A percentile compares a stretch with the other conserved stretches of the same genome.
Conservation (phyloP, 768 basidiomycete genomes). For the Crassisporium funariophilum region DNA sequence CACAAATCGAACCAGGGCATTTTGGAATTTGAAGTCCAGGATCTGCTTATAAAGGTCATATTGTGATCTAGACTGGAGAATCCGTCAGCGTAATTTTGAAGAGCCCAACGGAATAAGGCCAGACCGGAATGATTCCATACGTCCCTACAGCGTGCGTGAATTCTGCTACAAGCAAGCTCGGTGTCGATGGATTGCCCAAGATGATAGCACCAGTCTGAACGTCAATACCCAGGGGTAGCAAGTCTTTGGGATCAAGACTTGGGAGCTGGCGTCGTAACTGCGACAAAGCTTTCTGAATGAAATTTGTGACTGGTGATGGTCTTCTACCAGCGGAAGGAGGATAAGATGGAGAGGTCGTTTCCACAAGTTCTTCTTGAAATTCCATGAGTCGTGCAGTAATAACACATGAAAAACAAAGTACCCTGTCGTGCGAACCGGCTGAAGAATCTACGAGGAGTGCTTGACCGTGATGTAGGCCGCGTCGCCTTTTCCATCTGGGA, state of each 20-base stretch:
- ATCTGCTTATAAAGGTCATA: conserved; percentile 84
- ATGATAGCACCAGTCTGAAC: conserved; percentile 80
- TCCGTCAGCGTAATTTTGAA: conserved; percentile 8
- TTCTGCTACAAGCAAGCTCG: conserved; percentile 78
- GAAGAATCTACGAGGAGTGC: conserved; percentile 39
- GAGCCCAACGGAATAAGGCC: conserved; percentile 18
- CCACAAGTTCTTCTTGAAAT: conserved; percentile 16
- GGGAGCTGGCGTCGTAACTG: conserved; percentile 69
- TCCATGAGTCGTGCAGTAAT: background rate
- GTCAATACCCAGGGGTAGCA: conserved; percentile 84
- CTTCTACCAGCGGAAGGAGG: conserved; percentile 31
- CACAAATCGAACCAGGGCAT: conserved; percentile 62
- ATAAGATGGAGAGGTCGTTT: conserved; percentile 29
- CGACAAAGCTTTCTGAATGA: conserved; percentile 41
- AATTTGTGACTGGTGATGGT: conserved; percentile 34
- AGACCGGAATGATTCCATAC: conserved; percentile 75
- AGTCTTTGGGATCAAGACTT: conserved; percentile 73
- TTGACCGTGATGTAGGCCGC: conserved; percentile 38
- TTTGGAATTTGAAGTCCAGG: conserved; percentile 69
- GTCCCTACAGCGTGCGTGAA: conserved; percentile 79
- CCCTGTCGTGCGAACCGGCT: conserved; percentile 45
- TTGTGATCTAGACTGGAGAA: conserved; percentile 70
- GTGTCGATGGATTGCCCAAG: conserved; percentile 85
- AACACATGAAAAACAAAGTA: conserved; percentile 18
- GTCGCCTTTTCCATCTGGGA: conserved; percentile 60